Conservation (phyloP, 2,329 filamentous ascomycete genomes). For the Arthrobotrys sphaeroides region DNA sequence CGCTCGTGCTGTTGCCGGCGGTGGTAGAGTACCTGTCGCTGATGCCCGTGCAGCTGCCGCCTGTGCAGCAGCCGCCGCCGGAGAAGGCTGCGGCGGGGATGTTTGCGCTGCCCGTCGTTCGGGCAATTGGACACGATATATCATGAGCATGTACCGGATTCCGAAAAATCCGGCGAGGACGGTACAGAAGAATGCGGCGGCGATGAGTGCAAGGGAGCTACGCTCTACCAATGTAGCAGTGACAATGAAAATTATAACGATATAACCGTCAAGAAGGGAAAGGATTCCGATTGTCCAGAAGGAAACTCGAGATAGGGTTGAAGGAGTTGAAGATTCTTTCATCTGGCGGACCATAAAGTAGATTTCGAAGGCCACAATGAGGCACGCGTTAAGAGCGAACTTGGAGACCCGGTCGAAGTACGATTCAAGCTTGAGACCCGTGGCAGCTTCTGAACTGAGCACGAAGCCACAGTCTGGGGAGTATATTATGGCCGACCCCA, state of each 20-base stretch:
- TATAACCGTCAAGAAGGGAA: slow-evolving; percentile 69
- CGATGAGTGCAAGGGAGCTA: slow-evolving; percentile 55
- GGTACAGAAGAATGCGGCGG: slow-evolving; percentile 58
- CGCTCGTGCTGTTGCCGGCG: slow-evolving; percentile 54
- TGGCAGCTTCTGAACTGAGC: slow-evolving; percentile 66
- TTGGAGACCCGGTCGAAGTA: slow-evolving; percentile 68
- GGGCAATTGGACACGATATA: slow-evolving; percentile 57
- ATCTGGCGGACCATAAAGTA: slow-evolving; percentile 72
- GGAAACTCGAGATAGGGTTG: slow-evolving; percentile 73
- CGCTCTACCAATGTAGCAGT: slow-evolving; percentile 55
- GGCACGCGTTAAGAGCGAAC: slow-evolving; percentile 69
- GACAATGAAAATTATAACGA: slow-evolving; percentile 57
- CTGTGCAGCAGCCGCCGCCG: slow-evolving; percentile 37
- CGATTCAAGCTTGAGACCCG: slow-evolving; percentile 72
- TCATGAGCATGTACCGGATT: slow-evolving; percentile 57
- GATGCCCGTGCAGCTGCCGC: slow-evolving; percentile 40
- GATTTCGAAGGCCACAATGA: slow-evolving; percentile 70
- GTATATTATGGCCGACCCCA: slow-evolving; percentile 72
- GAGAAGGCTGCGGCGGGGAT: slow-evolving; percentile 41
- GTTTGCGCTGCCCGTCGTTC: slow-evolving; percentile 51
- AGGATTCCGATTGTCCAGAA: slow-evolving; percentile 72
- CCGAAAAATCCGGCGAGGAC: slow-evolving; percentile 57
- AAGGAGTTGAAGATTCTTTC: slow-evolving; percentile 73
- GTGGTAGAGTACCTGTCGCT: slow-evolving; percentile 57
- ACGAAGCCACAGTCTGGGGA: slow-evolving; percentile 76